A percentile compares a stretch with the other conserved stretches of the same genome.
These are phyloP conservation scores for Lipomyces mesembrius DNA, from an alignment of 805 yeast genomes.

Conservation along the genomic window DNA sequence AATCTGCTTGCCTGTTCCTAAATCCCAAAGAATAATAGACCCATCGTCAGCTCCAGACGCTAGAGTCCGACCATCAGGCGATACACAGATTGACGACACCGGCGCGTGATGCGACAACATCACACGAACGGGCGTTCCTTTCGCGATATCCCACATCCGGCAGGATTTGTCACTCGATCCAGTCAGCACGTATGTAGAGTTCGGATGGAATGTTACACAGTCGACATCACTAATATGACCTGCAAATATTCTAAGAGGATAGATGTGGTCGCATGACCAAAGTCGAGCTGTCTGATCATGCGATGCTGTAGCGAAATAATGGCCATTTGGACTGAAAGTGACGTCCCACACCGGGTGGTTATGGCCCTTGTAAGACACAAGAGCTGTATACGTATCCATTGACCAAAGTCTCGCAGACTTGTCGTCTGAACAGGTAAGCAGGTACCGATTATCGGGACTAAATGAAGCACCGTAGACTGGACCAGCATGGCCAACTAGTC, in stretches of 20 bases:
- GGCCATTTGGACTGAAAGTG: slow-evolving; percentile 90
- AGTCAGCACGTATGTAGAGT: slow-evolving; percentile 90
- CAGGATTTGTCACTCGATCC: slow-evolving; percentile 96
- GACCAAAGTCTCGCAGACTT: slow-evolving; percentile 94
- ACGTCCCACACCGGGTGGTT: slow-evolving; percentile 98
- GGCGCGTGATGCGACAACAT: slow-evolving; percentile 94
- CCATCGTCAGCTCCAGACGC: slow-evolving; percentile 89
- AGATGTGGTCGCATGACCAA: slow-evolving; percentile 98
- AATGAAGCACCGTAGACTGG: slow-evolving; percentile 89
- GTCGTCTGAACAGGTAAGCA: slow-evolving; percentile 87
- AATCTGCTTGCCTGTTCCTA: slow-evolving; percentile 84
- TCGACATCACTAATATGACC: slow-evolving; percentile 98
- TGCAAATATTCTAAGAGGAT: slow-evolving; percentile 93
- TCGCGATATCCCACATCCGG: slow-evolving; percentile 95
- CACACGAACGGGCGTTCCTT: slow-evolving; percentile 87
- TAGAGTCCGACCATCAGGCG: slow-evolving; percentile 96
- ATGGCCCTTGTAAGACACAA: slow-evolving; percentile 95
- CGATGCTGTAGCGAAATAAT: slow-evolving; percentile 96
- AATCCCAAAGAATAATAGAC: slow-evolving; percentile 88
- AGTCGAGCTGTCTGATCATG: slow-evolving; percentile 97
- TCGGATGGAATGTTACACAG: slow-evolving; percentile 93
- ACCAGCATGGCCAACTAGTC: slow-evolving; percentile 90
- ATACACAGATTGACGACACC: slow-evolving; percentile 79
- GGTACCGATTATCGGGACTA: slow-evolving; percentile 83
- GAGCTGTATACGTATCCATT: slow-evolving; percentile 81